Evolutionary conservation across 73 alveolate genomes (phyloP).

Genomic region (Paramecium octaurelia): DNA sequence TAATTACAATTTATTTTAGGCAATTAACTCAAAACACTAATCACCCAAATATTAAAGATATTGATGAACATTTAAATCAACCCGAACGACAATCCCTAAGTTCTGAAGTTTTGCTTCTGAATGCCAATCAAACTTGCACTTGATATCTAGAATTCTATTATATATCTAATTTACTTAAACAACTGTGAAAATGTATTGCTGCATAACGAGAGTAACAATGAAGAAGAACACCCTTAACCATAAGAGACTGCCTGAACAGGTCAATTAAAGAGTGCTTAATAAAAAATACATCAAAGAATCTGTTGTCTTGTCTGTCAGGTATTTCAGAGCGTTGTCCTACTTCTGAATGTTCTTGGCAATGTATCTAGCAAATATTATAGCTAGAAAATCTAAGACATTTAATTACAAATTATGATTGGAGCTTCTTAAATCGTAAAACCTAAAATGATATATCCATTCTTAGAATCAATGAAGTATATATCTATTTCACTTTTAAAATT

Average conservation of each 20-base stretch:
- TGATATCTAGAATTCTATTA: neutral
- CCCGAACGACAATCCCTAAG: conserved; percentile 16
- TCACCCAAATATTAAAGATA: conserved; percentile 14
- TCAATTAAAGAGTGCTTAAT: neutral
- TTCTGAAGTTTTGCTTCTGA: neutral
- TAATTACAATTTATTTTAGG: neutral
- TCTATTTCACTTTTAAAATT: neutral
- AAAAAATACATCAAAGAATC: neutral
- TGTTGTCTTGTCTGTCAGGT: neutral
- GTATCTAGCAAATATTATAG: neutral
- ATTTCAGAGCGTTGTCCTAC: neutral
- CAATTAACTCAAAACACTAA: neutral
- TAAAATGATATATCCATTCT: neutral
- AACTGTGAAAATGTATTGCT: neutral
- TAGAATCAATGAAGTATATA: neutral
- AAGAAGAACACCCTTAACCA: neutral
- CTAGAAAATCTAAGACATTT: neutral
- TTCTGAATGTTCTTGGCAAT: neutral
- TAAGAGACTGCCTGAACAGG: neutral
- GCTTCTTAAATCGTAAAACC: neutral
- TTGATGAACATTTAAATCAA: conserved; percentile 10
- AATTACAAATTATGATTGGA: neutral
- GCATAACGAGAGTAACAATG: neutral
- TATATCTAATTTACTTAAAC: neutral
- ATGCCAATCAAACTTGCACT: conserved; percentile 10